phyloP scores from a whole-genome alignment of 2,329 filamentous ascomycete genomes.

The Tricladium varicosporioides region DNA sequence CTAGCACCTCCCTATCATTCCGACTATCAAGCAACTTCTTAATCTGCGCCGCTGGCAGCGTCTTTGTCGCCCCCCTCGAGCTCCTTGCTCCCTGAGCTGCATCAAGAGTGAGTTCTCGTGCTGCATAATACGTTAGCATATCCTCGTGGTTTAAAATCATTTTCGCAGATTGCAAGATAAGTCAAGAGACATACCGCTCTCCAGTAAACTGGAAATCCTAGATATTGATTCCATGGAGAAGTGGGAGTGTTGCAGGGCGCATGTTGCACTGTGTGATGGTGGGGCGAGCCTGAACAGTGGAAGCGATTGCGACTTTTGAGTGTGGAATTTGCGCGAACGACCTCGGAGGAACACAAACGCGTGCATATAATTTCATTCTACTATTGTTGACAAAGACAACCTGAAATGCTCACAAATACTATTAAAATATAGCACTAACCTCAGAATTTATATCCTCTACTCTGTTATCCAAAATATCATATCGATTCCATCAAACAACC shows the following conservation, averaged over 20 bases:
- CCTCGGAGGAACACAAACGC: neutral
- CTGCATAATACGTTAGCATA: constrained; percentile 45
- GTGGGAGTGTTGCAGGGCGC: constrained; percentile 20
- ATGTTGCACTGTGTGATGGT: constrained; percentile 20
- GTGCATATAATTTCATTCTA: neutral
- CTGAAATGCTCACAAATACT: neutral
- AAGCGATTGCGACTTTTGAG: constrained; percentile 22
- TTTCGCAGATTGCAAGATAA: neutral
- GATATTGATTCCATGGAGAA: constrained; percentile 88
- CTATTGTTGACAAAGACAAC: neutral
- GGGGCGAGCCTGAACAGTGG: constrained; percentile 18
- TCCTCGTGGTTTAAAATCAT: neutral
- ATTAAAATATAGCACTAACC: constrained; percentile 30
- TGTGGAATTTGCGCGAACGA: neutral
- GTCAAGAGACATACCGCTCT: constrained; percentile 70
- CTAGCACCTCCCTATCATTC: constrained; percentile 87
- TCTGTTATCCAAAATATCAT: neutral
- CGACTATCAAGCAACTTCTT: constrained; percentile 94
- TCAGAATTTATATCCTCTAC: constrained; percentile 1
- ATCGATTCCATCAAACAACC: constrained; percentile 3
- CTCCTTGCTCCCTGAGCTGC: constrained; percentile 84
- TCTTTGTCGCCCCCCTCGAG: constrained; percentile 58
- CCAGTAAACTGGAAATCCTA: constrained; percentile 87
- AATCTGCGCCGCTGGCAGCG: constrained; percentile 77
- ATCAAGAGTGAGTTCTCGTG: constrained; percentile 95